A percentile compares a stretch with the other conserved stretches of the same genome.
Conservation (phyloP, 176 grass and related monocot species). For the Themeda triandra region DNA sequence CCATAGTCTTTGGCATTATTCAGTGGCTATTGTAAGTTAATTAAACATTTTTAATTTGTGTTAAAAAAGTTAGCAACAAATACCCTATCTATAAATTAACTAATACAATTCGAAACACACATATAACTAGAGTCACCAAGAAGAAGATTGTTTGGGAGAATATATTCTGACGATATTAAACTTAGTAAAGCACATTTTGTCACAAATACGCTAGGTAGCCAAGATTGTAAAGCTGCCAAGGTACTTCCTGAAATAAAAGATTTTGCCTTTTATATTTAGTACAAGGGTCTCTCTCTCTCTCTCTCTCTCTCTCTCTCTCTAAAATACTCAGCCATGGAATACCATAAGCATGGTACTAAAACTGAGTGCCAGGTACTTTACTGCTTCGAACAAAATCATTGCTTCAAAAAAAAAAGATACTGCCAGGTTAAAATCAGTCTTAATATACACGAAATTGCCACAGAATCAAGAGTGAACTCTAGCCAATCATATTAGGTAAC, state of each 20-base stretch:
- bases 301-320: too few relatives aligned
- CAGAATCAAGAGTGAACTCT: conserved; percentile 27
- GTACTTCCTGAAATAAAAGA: background rate
- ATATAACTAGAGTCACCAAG: too few relatives aligned
- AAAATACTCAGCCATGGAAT: background rate
- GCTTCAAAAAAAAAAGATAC: background rate
- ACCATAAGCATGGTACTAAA: too few relatives aligned
- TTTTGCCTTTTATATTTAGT: conserved; percentile 10
- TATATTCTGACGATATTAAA: conserved; percentile 3
- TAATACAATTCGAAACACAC: too few relatives aligned
- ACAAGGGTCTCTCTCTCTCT: background rate
- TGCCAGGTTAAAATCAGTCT: conserved; percentile 23
- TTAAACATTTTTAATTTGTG: too few relatives aligned
- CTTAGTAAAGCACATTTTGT: conserved; percentile 30
- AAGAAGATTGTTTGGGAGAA: too few relatives aligned
- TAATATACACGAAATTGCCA: conserved; percentile 2
- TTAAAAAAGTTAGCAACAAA: too few relatives aligned
- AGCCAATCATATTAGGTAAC: conserved; percentile 39
- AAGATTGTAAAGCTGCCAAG: background rate
- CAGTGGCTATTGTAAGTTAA: too few relatives aligned
- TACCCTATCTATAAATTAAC: too few relatives aligned
- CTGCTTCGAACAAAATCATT: too few relatives aligned
- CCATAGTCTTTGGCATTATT: too few relatives aligned
- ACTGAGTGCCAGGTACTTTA: too few relatives aligned
- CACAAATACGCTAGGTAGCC: background rate